Conservation (phyloP, 2,329 filamentous ascomycete species). For the Arthrinium phaeospermum region DNA sequence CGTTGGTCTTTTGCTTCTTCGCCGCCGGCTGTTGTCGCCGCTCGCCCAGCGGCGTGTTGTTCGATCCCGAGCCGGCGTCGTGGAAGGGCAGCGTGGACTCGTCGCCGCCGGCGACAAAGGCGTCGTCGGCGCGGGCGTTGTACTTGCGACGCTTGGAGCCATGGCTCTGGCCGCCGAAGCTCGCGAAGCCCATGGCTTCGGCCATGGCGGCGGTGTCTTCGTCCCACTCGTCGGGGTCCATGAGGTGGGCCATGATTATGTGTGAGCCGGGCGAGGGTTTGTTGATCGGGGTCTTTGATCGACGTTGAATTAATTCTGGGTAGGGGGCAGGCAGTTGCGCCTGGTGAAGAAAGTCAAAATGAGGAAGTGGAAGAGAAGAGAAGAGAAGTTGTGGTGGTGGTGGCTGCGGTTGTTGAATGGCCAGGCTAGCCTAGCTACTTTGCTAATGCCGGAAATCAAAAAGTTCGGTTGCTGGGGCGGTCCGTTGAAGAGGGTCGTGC, state of each 20-base stretch:
- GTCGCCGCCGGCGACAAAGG: constrained; percentile 40
- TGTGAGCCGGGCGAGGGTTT: too few species aligned
- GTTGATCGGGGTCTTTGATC: background rate
- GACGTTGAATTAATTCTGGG: background rate
- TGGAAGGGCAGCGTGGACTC: constrained; percentile 26
- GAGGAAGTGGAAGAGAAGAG: background rate
- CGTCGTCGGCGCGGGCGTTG: constrained; percentile 56
- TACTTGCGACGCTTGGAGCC: constrained; percentile 71
- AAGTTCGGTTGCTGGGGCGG: constrained; percentile 1
- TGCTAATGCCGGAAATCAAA: background rate
- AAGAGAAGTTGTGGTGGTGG: background rate
- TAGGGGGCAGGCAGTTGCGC: background rate
- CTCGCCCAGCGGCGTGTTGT: constrained; percentile 47
- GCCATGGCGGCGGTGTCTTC: constrained; percentile 62
- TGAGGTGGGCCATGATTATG: background rate
- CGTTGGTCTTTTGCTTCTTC: constrained; percentile 37
- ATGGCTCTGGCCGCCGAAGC: constrained; percentile 63
- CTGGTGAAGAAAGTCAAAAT: background rate
- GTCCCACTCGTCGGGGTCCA: constrained; percentile 34
- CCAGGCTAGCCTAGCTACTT: background rate
- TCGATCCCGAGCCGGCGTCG: constrained; percentile 37
- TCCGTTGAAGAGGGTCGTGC: background rate
- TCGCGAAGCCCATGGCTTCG: constrained; percentile 74
- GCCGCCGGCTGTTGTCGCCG: constrained; percentile 34
- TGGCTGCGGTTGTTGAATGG: background rate